Evolutionary conservation across 805 yeast genomes (phyloP).

Genomic region (Metschnikowia vanudenii): DNA sequence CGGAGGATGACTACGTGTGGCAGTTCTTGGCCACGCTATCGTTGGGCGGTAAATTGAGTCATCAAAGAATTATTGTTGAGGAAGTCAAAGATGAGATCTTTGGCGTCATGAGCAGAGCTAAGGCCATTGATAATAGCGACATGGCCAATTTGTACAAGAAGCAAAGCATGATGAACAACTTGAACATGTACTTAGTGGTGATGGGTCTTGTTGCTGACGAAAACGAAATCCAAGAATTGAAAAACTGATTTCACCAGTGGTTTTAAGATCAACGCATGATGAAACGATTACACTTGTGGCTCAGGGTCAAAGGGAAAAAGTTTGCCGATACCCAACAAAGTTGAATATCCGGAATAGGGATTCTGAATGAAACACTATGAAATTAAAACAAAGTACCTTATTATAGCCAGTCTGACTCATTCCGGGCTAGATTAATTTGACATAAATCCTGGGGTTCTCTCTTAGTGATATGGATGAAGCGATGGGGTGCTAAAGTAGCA

Average conservation of each 20-base stretch:
- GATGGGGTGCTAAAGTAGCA: no score
- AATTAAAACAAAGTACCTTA: no score
- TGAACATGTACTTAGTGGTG: constrained; percentile 90
- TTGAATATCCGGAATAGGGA: no score
- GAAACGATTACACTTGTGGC: no score
- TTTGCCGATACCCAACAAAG: background rate
- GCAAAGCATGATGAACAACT: constrained; percentile 65
- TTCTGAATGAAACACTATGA: no score
- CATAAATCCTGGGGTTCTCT: no score
- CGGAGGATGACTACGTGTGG: constrained; percentile 81
- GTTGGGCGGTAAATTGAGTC: constrained; percentile 83
- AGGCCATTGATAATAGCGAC: constrained; percentile 53
- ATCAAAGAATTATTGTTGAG: constrained; percentile 90
- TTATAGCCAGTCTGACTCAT: no score
- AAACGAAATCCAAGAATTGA: constrained; percentile 78
- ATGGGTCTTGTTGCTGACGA: constrained; percentile 95
- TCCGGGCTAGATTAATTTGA: no score
- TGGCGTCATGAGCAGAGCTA: constrained; percentile 79
- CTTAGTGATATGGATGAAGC: no score
- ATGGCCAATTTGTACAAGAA: constrained; percentile 44
- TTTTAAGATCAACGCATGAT: background rate
- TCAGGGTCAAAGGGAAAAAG: no score
- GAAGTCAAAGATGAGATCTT: constrained; percentile 92
- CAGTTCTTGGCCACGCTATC: constrained; percentile 94
- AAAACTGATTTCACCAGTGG: constrained; percentile 13